Conservation (phyloP, 164 flowering plant genomes). For the Stephania yunnanensis region DNA sequence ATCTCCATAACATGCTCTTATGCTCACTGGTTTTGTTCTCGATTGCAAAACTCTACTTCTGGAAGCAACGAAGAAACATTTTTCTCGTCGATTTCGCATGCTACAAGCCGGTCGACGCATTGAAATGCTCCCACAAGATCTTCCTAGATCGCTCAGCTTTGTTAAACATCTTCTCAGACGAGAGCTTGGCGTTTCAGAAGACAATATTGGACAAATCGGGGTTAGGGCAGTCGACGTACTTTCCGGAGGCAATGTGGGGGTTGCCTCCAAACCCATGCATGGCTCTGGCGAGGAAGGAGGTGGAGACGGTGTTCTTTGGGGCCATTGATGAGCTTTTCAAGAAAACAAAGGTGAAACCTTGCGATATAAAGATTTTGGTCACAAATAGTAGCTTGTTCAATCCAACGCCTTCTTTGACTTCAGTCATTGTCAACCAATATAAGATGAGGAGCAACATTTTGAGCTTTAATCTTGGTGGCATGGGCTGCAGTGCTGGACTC, state of each 20-base stretch:
- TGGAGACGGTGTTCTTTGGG: conserved; percentile 8
- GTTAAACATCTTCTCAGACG: conserved; percentile 9
- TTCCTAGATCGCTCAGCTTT: neutral
- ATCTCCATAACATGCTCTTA: neutral
- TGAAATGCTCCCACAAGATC: conserved; percentile 7
- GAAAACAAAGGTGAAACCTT: conserved; percentile 8
- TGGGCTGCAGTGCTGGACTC: conserved; percentile 17
- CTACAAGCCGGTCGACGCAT: conserved; percentile 4
- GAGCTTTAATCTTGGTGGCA: conserved; percentile 12
- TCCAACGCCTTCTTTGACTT: conserved; percentile 10
- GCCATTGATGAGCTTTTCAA: conserved; percentile 11
- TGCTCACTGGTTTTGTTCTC: neutral
- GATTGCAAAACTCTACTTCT: neutral
- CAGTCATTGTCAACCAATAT: conserved; percentile 6
- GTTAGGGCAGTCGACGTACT: conserved; percentile 8
- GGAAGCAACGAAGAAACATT: neutral
- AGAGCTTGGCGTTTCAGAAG: conserved; percentile 11
- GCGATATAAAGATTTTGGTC: conserved; percentile 6
- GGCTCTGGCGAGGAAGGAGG: conserved; percentile 9
- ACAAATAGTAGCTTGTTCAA: conserved; percentile 12
- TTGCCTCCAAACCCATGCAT: conserved; percentile 14
- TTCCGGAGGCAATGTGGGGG: conserved; percentile 13
- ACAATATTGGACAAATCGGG: conserved; percentile 13
- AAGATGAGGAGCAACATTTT: conserved; percentile 4
- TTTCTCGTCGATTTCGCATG: conserved; percentile 8